Base-by-base conservation (phyloP, 148 eudicot genomes). In the Nepenthes gracilis region DNA sequence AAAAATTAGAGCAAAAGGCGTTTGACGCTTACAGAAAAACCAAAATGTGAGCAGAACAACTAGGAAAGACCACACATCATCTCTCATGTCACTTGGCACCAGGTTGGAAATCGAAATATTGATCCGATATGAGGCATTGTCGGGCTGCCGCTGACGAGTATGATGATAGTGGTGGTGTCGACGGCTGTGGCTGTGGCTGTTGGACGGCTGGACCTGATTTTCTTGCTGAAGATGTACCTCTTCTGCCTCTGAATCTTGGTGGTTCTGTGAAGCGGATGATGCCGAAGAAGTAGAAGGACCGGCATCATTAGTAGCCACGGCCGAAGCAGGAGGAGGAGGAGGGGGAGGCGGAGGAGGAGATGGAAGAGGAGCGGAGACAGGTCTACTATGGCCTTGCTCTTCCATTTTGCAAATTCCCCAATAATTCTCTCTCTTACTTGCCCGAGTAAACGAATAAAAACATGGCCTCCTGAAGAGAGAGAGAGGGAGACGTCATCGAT, bases 31-130 rank as follows among this genome's bases (percentile, higher is more conserved):
- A 83, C 88, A 83, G 63, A 83, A 74, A 55, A 71, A 67, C 81
- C 83, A 80, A 54, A 83, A 75, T 38, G 77, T 78, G 37, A 78
- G 70, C 14, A 83, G 68, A 57, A 78, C 77, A 58, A 67, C 62
- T 1, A 68, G 64, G 65, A 77, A 76, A 64, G 82, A 75, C 83
- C 85, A 78, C 65, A 43, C 55, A 62, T 83, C 85, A 63, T 55
- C 70, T 15, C 70, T 69, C 23, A 64, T 49, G 6, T 69, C 70
- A 36, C 32, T 12, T 6, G 70, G 54, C 12, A 65, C 35, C 50
- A 43, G 33, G 54, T 70, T 54, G 11, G 70, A 61, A 4, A 72
- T 54, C n/a, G 58, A 23, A 11, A 57, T 34, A 47, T 55, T 74
- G 38, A 70, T 58, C 47, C 82, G 66, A 48, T 55, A 60, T 12